Base-by-base conservation (phyloP, 768 basidiomycete species). In the Pleurotus salmoneostramineus region DNA sequence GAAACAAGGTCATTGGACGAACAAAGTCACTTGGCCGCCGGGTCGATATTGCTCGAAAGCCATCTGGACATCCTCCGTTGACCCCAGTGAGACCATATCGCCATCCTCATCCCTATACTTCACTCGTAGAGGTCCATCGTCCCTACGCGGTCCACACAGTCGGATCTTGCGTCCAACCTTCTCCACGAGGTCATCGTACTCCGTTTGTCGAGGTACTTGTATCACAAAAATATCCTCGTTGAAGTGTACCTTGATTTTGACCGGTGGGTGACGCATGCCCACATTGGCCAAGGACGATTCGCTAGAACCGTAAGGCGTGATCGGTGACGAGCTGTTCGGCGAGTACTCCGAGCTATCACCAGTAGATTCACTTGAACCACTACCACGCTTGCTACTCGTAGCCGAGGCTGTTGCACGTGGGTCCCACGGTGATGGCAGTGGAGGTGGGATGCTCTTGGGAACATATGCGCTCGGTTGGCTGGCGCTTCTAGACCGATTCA, bases 161-260 rank as follows among this genome's bases (percentile, higher is more conserved):
- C 93, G 83, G 64, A 98, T 95, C 83, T 98, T 98, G 74, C 87
- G 86, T 35, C 90, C 88, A 1, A 98, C 93, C 68, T 88, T 89
- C 70, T 94, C 90, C 54, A 95, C 89, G 54, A 98, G 78, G 45
- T 94, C 91, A 54, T 75, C 78, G 71, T 88, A 95, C 68, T 90
- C 85, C 35, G 91, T 92, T 60, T 77, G 72, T 60, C 88, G 82
- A 44, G 91, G 82, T 27, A 96, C 93, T 71, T 93, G 90, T 58
- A 98, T 91, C 61, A 96, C 89, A 68, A 98, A 98, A 47, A 97
- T 90, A 69, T 97, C 95, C 64, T 95, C 91, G 65, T 93, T 87
- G 76, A 90, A 98, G 70, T 92, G 91, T 55, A 98, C 93, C 73
- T 96, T 96, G 68, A 98, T 87, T 68, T 95, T 93, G 44, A 98